Evolutionary conservation across 2,329 filamentous ascomycete species (phyloP).

Genomic region (Davidsoniella australis): DNA sequence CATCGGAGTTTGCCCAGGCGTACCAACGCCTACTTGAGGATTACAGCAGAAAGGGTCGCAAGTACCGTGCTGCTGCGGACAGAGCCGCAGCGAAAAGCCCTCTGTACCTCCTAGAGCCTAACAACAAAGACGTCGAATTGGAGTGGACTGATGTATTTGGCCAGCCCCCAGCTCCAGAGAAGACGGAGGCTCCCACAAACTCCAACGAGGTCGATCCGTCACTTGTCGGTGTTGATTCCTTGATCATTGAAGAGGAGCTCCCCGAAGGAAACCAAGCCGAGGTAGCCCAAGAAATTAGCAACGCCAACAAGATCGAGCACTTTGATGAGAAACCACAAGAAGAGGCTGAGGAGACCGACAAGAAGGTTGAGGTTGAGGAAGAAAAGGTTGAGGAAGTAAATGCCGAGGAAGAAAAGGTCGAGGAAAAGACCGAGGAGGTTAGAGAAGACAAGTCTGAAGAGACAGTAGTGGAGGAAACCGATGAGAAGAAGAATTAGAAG

Average conservation of each 20-base stretch:
- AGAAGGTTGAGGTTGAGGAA: neutral
- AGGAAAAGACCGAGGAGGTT: neutral
- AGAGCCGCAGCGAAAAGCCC: slow-evolving; percentile 30
- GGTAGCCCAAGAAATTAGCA: neutral
- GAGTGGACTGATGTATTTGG: slow-evolving; percentile 22
- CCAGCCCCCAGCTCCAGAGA: neutral
- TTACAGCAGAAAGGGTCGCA: slow-evolving; percentile 35
- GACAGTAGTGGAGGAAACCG: too few relatives aligned
- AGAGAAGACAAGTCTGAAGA: neutral
- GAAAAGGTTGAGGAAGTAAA: neutral
- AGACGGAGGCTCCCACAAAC: neutral
- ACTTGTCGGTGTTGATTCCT: neutral
- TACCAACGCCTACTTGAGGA: slow-evolving; percentile 32
- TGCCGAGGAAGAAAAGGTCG: neutral
- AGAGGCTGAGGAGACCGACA: neutral
- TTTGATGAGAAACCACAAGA: neutral
- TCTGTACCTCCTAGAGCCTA: slow-evolving; percentile 23
- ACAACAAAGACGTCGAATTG: slow-evolving; percentile 24
- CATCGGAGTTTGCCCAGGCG: slow-evolving; percentile 24
- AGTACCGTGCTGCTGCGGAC: slow-evolving; percentile 39
- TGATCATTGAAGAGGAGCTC: slow-evolving; percentile 2
- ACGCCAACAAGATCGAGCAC: neutral
- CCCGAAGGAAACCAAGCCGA: neutral
- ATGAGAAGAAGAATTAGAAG: neutral
- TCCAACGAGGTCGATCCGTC: neutral